A percentile compares a stretch with the other conserved stretches of the same genome.
Conservation (phyloP, 2,329 filamentous ascomycete genomes). For the Laburnicola sp. region DNA sequence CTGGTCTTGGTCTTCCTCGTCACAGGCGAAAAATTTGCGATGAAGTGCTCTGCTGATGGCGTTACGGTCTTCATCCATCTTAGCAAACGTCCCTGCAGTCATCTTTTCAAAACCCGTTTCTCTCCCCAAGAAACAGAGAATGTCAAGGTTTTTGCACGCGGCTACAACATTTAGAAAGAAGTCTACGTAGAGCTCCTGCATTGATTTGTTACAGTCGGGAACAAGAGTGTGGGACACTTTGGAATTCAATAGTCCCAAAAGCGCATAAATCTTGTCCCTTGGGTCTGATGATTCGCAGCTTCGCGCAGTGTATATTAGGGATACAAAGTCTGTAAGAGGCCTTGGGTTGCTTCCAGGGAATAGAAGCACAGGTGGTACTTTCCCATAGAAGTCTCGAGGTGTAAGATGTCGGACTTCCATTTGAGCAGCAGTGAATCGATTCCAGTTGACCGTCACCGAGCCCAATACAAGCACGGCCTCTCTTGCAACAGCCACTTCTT, state of each 20-base stretch:
- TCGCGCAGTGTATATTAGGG: background rate
- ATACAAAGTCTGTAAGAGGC: background rate
- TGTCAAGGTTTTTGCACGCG: background rate
- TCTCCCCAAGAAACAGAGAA: background rate
- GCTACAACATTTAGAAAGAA: background rate
- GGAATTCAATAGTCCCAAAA: background rate
- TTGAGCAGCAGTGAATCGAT: background rate
- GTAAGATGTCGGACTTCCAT: background rate
- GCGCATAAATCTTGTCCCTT: constrained; percentile 4
- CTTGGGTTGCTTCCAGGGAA: background rate
- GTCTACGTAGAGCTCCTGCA: background rate
- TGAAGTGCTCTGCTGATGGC: too few relatives aligned
- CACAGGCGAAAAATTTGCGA: too few relatives aligned
- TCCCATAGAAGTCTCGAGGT: background rate
- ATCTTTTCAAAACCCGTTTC: background rate
- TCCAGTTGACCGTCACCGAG: background rate
- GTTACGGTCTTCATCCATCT: too few relatives aligned
- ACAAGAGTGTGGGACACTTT: background rate
- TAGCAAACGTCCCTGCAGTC: too few relatives aligned
- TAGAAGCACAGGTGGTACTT: background rate
- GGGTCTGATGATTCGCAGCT: constrained; percentile 3
- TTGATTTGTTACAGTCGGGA: background rate
- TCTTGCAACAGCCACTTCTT: constrained; percentile 4
- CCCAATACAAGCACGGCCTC: background rate
- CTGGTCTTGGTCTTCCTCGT: too few relatives aligned